phyloP scores from a whole-genome alignment of 345 rosid genomes.

The Linum usitatissimum region DNA sequence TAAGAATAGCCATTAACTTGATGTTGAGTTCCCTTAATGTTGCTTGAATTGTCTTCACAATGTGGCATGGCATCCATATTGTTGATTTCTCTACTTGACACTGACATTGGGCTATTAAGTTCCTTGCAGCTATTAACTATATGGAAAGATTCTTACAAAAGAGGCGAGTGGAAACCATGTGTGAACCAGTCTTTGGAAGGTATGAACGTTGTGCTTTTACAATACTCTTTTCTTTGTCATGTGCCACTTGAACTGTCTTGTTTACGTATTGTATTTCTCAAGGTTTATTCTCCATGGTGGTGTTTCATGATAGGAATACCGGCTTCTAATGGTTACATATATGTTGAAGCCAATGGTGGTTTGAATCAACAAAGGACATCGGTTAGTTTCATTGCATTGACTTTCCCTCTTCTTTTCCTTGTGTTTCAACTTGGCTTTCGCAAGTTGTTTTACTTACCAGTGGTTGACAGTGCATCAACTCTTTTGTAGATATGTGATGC shows the following conservation, averaged over 20 bases:
- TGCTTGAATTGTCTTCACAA: not conserved
- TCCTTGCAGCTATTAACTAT: conserved; percentile 57
- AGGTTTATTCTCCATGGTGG: conserved; percentile 2
- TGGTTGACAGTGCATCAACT: conserved; percentile 8
- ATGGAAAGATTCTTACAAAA: conserved; percentile 79
- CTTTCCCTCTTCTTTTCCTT: not conserved
- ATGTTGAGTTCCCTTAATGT: not conserved
- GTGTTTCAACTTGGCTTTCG: not conserved
- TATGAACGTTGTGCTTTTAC: conserved; percentile 16
- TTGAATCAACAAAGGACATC: conserved; percentile 97
- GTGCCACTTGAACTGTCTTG: not conserved
- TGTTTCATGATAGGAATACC: conserved; percentile 48
- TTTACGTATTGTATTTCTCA: not conserved
- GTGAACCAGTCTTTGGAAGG: conserved; percentile 61
- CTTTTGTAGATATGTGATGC: conserved; percentile 93
- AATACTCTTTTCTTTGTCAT: not conserved
- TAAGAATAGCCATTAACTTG: not conserved
- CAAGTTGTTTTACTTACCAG: conserved; percentile 16
- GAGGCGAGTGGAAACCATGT: conserved; percentile 77
- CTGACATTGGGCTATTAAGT: conserved; percentile 11
- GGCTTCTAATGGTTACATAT: conserved; percentile 92
- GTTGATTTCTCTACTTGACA: not conserved
- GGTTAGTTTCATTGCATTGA: conserved; percentile 48
- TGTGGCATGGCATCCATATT: not conserved
- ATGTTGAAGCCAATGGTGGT: conserved; percentile 97